Evolutionary conservation across 495 filamentous ascomycete genomes (phyloP).

Genomic region (Neurospora sp.): DNA sequence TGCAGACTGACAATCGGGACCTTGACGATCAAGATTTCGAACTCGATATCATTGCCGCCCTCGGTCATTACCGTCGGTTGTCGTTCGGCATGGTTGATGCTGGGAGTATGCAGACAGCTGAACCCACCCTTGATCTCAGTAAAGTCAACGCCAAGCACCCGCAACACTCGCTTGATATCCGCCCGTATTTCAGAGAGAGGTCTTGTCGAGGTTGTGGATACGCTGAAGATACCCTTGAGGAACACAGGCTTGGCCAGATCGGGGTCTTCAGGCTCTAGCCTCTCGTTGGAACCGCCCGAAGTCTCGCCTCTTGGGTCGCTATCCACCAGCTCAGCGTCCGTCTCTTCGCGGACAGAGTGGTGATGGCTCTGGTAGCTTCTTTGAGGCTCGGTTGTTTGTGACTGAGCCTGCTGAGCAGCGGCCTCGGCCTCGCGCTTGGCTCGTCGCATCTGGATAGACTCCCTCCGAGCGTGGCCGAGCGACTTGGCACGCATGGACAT

Average conservation of each 20-base stretch:
- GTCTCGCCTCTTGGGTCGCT: constrained; percentile 19
- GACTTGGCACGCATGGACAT: constrained; percentile 74
- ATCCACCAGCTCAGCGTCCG: constrained; percentile 48
- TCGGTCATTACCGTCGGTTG: not conserved
- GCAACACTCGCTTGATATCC: constrained; percentile 87
- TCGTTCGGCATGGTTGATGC: constrained; percentile 50
- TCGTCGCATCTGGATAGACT: constrained; percentile 81
- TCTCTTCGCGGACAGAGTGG: constrained; percentile 72
- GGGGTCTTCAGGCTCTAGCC: constrained; percentile 40
- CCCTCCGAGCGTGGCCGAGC: constrained; percentile 77
- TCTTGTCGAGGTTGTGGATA: constrained; percentile 90
- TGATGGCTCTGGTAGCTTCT: constrained; percentile 29
- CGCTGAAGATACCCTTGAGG: constrained; percentile 95
- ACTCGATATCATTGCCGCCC: constrained; percentile 58
- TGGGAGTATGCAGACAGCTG: constrained; percentile 75
- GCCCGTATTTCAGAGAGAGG: constrained; percentile 72
- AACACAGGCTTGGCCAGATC: constrained; percentile 82
- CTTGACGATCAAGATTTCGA: constrained; percentile 97
- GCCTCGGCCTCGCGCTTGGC: constrained; percentile 45
- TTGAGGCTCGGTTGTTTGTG: constrained; percentile 21
- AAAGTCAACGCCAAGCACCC: constrained; percentile 78
- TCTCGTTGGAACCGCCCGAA: constrained; percentile 42
- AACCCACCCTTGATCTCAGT: constrained; percentile 92
- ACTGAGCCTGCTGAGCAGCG: constrained; percentile 8
- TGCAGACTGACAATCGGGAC: constrained; percentile 88